Evolutionary conservation across 2,329 filamentous ascomycete genomes (phyloP), one percentile per base, ranked within the genome.

Genomic region (Ophiocordyceps camponoti-saundersi): DNA sequence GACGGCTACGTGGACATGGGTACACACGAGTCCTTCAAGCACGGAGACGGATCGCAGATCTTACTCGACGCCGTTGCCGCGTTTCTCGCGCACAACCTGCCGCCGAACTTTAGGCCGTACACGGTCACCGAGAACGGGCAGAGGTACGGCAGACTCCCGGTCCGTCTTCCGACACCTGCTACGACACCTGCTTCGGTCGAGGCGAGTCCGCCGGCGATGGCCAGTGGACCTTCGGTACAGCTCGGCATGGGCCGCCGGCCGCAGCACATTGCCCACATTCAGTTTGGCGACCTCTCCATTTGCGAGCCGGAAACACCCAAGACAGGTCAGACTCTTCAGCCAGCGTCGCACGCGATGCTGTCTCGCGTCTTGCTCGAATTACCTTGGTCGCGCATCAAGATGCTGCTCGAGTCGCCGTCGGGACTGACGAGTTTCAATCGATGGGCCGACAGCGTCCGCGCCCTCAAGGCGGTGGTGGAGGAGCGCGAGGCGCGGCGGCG

Each of bases 311-410:
- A 65, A 34, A 58, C 54, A 40, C 59, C 57, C 7, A 57, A 53
- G 20, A 53, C 53, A 6, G 49, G 54, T 8, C 55, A 51, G 29
- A 56, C 52, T 41, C 53, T 53, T 20, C 57, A 56, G 21, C 59
- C 59, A 13, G 55, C 56, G 22, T 61, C 69, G 29, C 69, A 71
- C 22, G 66, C 68, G 0, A 61, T 72, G 0, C 63, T 88, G 6
- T 87, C 84, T 0, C 78, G 74, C 26, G 66, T 85, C 21, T 65
- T 89, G 2, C 64, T 86, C 46, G 85, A 84, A 40, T 64, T 88
- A 6, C 84, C 84, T 0, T 84, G 83, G 53, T 66, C 72, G 15
- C 65, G 80, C 26, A 66, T 89, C 22, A 80, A 82, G 60, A 70
- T 71, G 49, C 62, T 85, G 2, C 67, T 88, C 32, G 80, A 83